A percentile compares a stretch with the other conserved stretches of the same genome.
phyloP scores from a whole-genome alignment of 371 early-diverging fungal genomes.

The Circinella umbellata region DNA sequence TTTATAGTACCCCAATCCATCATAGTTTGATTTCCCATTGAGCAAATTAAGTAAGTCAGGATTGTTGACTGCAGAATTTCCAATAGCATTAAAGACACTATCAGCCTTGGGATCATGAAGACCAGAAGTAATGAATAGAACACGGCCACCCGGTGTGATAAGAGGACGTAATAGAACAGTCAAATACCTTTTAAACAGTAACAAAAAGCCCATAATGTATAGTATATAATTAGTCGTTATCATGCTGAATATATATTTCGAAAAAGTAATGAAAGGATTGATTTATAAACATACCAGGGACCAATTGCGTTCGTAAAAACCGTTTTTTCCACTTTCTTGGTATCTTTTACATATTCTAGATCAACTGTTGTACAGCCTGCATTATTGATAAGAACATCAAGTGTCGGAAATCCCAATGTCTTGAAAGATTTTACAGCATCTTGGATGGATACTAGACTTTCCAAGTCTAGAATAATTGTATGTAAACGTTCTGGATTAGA shows the following conservation, averaged over 20 bases:
- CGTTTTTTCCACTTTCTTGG: constrained; percentile 28
- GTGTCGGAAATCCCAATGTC: constrained; percentile 22
- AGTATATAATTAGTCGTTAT: not conserved
- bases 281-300: constrained; percentile 24
- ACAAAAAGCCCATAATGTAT: not conserved
- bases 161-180: constrained; percentile 31
- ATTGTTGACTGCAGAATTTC: constrained; percentile 18
- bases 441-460: constrained; percentile 26
- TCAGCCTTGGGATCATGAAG: constrained; percentile 38
- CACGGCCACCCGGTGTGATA: constrained; percentile 25
- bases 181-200: constrained; percentile 13
- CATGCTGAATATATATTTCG: too few relatives aligned
- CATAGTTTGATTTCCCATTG: constrained; percentile 28
- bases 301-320: constrained; percentile 41
- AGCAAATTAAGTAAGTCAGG: constrained; percentile 25
- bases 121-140: constrained; percentile 39
- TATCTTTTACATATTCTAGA: constrained; percentile 15
- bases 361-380: constrained; percentile 27
- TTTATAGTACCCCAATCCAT: constrained; percentile 37
- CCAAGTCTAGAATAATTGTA: constrained; percentile 29
- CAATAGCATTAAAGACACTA: not conserved
- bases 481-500: not conserved
- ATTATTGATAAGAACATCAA: constrained; percentile 33
- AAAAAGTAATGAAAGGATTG: too few relatives aligned
- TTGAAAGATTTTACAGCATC: constrained; percentile 24